Conservation (phyloP, 768 basidiomycete genomes). For the Naematelia aurantialba region DNA sequence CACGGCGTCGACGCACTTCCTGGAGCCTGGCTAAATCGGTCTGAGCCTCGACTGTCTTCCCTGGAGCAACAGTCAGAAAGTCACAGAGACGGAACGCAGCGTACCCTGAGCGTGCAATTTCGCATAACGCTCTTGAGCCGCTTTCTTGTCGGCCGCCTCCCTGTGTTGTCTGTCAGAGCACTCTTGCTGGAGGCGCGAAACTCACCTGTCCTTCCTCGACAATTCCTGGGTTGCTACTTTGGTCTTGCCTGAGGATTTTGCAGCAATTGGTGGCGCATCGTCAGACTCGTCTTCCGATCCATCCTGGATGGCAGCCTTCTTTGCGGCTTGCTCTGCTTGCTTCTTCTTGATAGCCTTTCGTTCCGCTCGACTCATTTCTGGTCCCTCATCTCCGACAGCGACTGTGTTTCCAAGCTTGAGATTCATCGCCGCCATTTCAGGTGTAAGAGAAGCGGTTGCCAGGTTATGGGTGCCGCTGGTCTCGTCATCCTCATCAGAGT, state of each 20-base stretch:
- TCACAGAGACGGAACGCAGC: slow-evolving; percentile 9
- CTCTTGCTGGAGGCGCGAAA: slow-evolving; percentile 3
- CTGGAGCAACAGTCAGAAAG: slow-evolving; percentile 56
- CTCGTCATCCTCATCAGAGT: slow-evolving; percentile 53
- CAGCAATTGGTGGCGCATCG: slow-evolving; percentile 15
- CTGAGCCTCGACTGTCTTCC: slow-evolving; percentile 89
- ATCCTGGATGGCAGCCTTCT: slow-evolving; percentile 24
- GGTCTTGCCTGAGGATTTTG: slow-evolving; percentile 24
- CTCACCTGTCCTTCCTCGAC: slow-evolving; percentile 48
- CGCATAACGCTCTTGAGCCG: slow-evolving; percentile 81
- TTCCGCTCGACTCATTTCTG: slow-evolving; percentile 66
- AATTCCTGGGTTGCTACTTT: slow-evolving; percentile 25
- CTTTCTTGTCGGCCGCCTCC: slow-evolving; percentile 87
- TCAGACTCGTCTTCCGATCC: slow-evolving; percentile 19
- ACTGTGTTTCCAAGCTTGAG: slow-evolving; percentile 51
- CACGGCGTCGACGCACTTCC: slow-evolving; percentile 81
- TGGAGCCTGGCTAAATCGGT: slow-evolving; percentile 78
- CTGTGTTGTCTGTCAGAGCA: slow-evolving; percentile 52
- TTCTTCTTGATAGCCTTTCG: slow-evolving; percentile 80
- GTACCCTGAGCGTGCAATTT: slow-evolving; percentile 60
- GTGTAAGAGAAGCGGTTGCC: slow-evolving; percentile 41
- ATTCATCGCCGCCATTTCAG: slow-evolving; percentile 40
- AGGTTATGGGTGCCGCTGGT: slow-evolving; percentile 37
- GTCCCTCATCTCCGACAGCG: slow-evolving; percentile 33
- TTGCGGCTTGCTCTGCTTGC: slow-evolving; percentile 53